Evolutionary conservation across 2,329 filamentous ascomycete species (phyloP).

Genomic region (Neodidymelliopsis sp.): DNA sequence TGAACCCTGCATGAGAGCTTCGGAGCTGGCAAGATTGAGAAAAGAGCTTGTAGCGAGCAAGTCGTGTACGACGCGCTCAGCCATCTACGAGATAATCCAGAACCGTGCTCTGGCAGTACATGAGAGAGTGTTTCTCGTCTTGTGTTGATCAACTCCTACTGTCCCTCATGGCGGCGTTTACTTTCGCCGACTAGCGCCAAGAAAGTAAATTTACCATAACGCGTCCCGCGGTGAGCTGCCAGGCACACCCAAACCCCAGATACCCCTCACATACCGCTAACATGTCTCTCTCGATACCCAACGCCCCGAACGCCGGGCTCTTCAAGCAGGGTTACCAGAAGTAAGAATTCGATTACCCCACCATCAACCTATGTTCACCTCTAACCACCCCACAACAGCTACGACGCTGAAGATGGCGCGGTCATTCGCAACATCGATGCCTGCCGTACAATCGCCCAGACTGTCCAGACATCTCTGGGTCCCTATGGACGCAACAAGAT

Average conservation of each 20-base stretch:
- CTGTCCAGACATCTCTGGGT: conserved; percentile 94
- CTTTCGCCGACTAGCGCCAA: conserved; percentile 22
- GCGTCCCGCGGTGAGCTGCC: conserved; percentile 39
- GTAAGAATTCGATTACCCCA: conserved; percentile 61
- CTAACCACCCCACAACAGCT: conserved; percentile 66
- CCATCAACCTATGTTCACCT: conserved; percentile 24
- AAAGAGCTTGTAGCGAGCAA: too few relatives aligned
- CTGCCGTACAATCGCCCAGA: conserved; percentile 93
- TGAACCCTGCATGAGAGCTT: too few relatives aligned
- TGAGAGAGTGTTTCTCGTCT: too few relatives aligned
- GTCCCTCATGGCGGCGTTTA: conserved; percentile 17
- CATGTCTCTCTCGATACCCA: conserved; percentile 97
- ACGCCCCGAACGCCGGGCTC: conserved; percentile 88
- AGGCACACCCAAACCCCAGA: conserved; percentile 40
- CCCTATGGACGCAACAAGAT: conserved; percentile 99
- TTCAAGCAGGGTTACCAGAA: conserved; percentile 98
- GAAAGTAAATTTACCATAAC: conserved; percentile 29
- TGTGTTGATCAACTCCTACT: background rate
- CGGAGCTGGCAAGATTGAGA: too few relatives aligned
- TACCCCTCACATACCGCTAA: conserved; percentile 44
- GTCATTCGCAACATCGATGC: conserved; percentile 98
- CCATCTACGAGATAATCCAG: too few relatives aligned
- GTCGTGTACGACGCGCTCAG: too few relatives aligned
- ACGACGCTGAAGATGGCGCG: conserved; percentile 98
- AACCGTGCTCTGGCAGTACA: too few relatives aligned